Evolutionary conservation across 2,329 filamentous ascomycete species (phyloP), one percentile per base, ranked within the genome.

Genomic region (Sporothrix phasma): DNA sequence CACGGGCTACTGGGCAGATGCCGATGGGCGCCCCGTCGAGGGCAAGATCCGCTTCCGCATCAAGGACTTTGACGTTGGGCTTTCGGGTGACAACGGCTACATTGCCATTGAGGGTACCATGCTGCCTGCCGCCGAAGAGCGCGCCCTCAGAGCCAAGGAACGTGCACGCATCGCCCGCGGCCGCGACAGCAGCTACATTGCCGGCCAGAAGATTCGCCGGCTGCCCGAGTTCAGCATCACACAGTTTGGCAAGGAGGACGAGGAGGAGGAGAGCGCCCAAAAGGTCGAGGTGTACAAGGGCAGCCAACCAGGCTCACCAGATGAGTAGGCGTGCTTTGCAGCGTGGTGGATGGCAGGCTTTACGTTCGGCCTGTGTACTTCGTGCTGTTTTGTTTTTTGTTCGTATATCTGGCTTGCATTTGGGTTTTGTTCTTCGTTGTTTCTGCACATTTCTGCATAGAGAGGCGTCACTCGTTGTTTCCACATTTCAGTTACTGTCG

Each of bases 51-150:
- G 82, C 62, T 96, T 96, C 76, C 83, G 86, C 68, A 90, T 97
- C 72, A 86, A 87, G 69, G 90, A 95, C 73, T 90, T 94, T 67
- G 92, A 97, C 70, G 88, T 89, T 0, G 88, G 87, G 31, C 82
- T 86, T 54, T 90, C 88, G 68, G 85, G 86, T 61, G 85, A 88
- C 69, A 88, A 88, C 66, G 90, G 89, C 11, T 94, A 93, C 72
- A 76, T 96, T 66, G 92, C 88, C 69, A 87, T 97, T 67, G 88
- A 94, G 73, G 93, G 92, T 29, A 95, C 90, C n/a, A 87, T 96
- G 82, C 76, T 96, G 59, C 80, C 81, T 54, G 82, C 82, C 49
- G 82, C 84, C 22, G 87, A 86, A 26, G 91, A 95, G 75, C 78
- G 76, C 68, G 76, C 77, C 29, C 76, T 89, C 34, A 76, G 84